These are phyloP conservation scores for Globisporangium paddicum DNA, from an alignment of 352 stramenopile species.

Conservation along the genomic window DNA sequence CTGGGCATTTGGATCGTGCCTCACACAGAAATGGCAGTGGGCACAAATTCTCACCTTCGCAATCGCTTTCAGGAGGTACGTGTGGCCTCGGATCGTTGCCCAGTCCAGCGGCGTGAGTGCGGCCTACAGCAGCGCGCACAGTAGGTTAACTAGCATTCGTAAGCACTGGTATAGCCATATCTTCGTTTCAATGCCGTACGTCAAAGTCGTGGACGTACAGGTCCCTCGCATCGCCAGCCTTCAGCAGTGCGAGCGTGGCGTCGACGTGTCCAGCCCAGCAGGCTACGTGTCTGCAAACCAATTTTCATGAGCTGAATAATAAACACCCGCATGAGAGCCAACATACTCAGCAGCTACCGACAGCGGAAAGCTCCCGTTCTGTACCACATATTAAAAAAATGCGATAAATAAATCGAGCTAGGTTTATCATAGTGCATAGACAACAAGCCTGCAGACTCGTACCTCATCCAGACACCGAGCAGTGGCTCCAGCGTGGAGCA, in stretches of 20 bases:
- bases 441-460: not conserved
- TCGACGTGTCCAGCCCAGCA: conserved; percentile 69
- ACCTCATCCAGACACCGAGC: conserved; percentile 52
- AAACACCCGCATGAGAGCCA: not conserved
- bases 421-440: not conserved
- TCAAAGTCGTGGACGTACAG: conserved; percentile 72
- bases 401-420: no score
- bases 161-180: no score
- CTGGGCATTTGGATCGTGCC: not conserved
- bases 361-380: conserved; percentile 70
- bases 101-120: conserved; percentile 54
- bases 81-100: conserved; percentile 44
- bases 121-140: conserved; percentile 3
- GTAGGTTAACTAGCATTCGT: no score
- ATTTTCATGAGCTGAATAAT: not conserved
- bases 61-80: conserved; percentile 42
- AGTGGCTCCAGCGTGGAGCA: conserved; percentile 44
- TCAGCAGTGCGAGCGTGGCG: conserved; percentile 40
- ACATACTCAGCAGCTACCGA: conserved; percentile 10
- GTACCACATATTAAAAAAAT: not conserved
- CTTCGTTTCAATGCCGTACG: conserved; percentile 13
- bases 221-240: conserved; percentile 43
- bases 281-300: conserved; percentile 38
- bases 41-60: conserved; percentile 25
- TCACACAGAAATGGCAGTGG: not conserved